These are phyloP conservation scores for Aspergillus arachidicola DNA, from an alignment of 2,329 filamentous ascomycete species.

Conservation along the genomic window DNA sequence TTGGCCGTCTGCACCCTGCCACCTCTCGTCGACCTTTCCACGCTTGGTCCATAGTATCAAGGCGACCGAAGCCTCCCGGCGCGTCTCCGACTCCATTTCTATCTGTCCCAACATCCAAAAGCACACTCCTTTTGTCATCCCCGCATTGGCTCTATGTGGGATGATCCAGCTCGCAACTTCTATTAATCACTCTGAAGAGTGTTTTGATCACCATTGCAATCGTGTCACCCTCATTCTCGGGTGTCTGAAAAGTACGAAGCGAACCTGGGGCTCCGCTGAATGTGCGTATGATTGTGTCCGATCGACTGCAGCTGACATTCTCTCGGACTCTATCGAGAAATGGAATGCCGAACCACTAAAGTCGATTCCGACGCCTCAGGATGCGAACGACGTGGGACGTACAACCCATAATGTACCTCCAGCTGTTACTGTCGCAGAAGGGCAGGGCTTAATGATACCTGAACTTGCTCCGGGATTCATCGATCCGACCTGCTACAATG, in stretches of 20 bases:
- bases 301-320: slow-evolving; percentile 30
- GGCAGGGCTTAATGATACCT: slow-evolving; percentile 29
- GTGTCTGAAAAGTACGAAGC: slow-evolving; percentile 34
- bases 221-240: slow-evolving; percentile 40
- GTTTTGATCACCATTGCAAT: slow-evolving; percentile 42
- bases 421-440: slow-evolving; percentile 21
- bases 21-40: slow-evolving; percentile 35
- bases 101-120: slow-evolving; percentile 35
- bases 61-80: slow-evolving; percentile 37
- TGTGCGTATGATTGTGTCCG: slow-evolving; percentile 31
- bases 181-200: slow-evolving; percentile 37
- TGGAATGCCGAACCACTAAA: slow-evolving; percentile 31
- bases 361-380: slow-evolving; percentile 23
- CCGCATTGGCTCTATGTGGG: slow-evolving; percentile 33
- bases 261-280: slow-evolving; percentile 35
- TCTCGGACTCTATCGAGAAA: slow-evolving; percentile 31
- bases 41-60: slow-evolving; percentile 39
- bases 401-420: slow-evolving; percentile 17
- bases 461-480: slow-evolving; percentile 31
- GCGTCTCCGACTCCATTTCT: slow-evolving; percentile 36
- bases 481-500: slow-evolving; percentile 35
- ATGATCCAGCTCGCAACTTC: slow-evolving; percentile 39
- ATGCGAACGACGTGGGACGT: slow-evolving; percentile 22
- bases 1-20: slow-evolving; percentile 29
- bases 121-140: slow-evolving; percentile 36